Evolutionary conservation across 2,329 filamentous ascomycete genomes (phyloP), one percentile per base, ranked within the genome.

Genomic region (Setomelanomma holmii): DNA sequence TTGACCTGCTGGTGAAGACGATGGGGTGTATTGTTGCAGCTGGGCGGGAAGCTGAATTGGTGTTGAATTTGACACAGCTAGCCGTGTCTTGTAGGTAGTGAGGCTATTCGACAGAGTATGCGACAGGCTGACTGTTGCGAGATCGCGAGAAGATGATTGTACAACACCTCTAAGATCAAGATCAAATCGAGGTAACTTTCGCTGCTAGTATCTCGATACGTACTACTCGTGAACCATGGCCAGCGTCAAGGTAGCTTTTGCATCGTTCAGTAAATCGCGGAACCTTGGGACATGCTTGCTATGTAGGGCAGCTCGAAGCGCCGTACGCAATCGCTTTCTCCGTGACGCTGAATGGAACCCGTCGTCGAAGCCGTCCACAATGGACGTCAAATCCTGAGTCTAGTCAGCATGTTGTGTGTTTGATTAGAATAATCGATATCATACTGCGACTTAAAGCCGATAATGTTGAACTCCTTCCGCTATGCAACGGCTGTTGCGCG

Each of bases 211-310:
- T 42, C n/a, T n/a, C n/a, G n/a, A n/a, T n/a, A 39, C 45, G 7
- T 16, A 60, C 54, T 48, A 43, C 27, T 60, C 35, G 22, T 60
- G 54, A 2, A 53, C 45, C 39, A 60, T 46, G 11, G 56, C 56
- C n/a, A 60, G 51, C 3, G 45, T 60, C 45, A 60, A 46, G 2
- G 51, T 57, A 4, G 40, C 19, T 40, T 57, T 57, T 1, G 54
- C 52, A 12, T 57, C 56, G n/a, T 41, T 51, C 36, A 57, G 17
- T 5, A 54, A 38, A 0, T 57, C 43, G 14, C 56, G 54, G 35
- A 57, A 60, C 16, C 49, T 41, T 39, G 54, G 53, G 7, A 60
- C 16, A 24, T 55, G 48, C 19, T 51, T 55, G 36, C 42, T 45
- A 11, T 55, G 56, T 17, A 17, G 43, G 7, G 45, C 56, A 1